Evolutionary conservation across 169 alveolate species (phyloP).

Genomic region (Toxoplasma gondii): DNA sequence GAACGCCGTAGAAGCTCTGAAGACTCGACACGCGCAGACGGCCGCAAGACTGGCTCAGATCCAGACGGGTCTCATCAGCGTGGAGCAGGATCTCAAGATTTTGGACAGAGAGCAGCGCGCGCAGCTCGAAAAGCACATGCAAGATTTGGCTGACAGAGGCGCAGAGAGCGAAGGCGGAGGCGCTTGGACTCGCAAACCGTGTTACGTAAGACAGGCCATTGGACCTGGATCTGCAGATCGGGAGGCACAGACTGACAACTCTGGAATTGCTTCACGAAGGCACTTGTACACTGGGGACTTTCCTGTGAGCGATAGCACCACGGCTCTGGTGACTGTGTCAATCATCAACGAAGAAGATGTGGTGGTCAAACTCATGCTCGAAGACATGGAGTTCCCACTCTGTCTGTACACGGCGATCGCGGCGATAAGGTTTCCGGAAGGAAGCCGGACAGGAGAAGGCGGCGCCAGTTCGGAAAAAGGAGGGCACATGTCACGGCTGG

Average conservation of each 20-base stretch:
- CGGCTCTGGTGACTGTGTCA: conserved; percentile 5
- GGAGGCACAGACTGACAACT: conserved; percentile 7
- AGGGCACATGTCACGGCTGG: neutral
- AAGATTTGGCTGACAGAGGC: neutral
- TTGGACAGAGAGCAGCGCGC: conserved; percentile 1
- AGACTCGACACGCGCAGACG: conserved; percentile 26
- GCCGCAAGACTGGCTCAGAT: conserved; percentile 28
- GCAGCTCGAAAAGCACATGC: conserved; percentile 14
- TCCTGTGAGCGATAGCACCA: conserved; percentile 13
- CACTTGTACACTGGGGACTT: conserved; percentile 25
- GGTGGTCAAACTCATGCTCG: conserved; percentile 30
- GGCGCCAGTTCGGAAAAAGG: neutral
- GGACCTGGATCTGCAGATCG: conserved; percentile 9
- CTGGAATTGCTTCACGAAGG: conserved; percentile 23
- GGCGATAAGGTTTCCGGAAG: conserved; percentile 3
- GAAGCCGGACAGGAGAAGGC: neutral
- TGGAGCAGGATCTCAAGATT: neutral
- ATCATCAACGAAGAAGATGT: conserved; percentile 42
- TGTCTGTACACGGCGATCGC: conserved; percentile 33
- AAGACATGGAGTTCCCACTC: conserved; percentile 32
- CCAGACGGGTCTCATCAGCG: conserved; percentile 19
- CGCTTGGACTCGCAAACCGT: neutral
- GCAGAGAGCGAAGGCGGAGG: neutral
- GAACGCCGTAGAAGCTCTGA: conserved; percentile 17
- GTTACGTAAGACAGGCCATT: neutral